Conservation (phyloP, 805 yeast species). For the Brettanomyces nanus region DNA sequence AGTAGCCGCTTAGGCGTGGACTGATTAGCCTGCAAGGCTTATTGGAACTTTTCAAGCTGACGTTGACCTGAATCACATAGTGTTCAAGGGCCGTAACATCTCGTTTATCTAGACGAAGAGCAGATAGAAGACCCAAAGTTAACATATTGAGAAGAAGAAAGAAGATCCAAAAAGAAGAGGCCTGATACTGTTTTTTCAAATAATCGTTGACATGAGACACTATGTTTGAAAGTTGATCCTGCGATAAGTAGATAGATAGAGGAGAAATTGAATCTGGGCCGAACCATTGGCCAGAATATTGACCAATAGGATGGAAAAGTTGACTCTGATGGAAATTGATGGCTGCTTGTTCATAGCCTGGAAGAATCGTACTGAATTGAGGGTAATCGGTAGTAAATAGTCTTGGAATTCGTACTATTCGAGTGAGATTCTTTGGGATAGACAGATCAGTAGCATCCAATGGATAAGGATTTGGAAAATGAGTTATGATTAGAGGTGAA, state of each 20-base stretch:
- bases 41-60: conserved; percentile 10
- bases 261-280: conserved; percentile 52
- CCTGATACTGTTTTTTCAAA: conserved; percentile 32
- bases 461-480: conserved; percentile 46
- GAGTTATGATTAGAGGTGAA: conserved; percentile 43
- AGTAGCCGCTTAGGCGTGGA: conserved; percentile 45
- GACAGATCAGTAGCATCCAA: conserved; percentile 6
- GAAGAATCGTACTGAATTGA: conserved; percentile 43
- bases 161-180: conserved; percentile 30
- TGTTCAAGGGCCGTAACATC: conserved; percentile 33
- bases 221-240: conserved; percentile 33
- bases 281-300: conserved; percentile 33
- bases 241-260: conserved; percentile 28
- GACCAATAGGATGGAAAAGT: conserved; percentile 31
- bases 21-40: conserved; percentile 34
- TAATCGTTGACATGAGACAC: conserved; percentile 36
- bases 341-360: conserved; percentile 63
- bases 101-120: conserved; percentile 26
- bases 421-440: conserved; percentile 21
- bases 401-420: conserved; percentile 64
- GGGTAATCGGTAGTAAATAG: conserved; percentile 37
- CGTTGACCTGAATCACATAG: conserved; percentile 30
- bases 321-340: conserved; percentile 15
- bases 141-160: conserved; percentile 33
- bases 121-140: conserved; percentile 31